Evolutionary conservation across 2,329 filamentous ascomycete genomes (phyloP).

Genomic region (Fusarium miscanthi): DNA sequence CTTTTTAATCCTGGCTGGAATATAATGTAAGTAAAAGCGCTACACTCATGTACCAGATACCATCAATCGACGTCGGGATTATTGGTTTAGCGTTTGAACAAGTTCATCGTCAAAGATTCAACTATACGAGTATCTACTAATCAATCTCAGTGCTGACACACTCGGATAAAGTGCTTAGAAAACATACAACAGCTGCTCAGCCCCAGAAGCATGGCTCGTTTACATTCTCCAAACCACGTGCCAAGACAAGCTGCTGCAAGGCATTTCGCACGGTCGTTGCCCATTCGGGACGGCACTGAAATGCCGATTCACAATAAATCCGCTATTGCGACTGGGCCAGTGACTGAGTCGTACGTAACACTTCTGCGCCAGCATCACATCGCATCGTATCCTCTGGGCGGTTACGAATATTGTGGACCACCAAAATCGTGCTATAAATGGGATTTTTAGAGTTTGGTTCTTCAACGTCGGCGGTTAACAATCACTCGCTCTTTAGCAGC

Average conservation of each 20-base stretch:
- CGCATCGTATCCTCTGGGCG: not conserved
- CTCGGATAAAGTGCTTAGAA: not conserved
- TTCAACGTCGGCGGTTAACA: not conserved
- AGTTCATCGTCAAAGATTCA: not conserved
- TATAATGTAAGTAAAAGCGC: not conserved
- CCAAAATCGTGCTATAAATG: not conserved
- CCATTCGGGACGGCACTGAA: not conserved
- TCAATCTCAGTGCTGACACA: not conserved
- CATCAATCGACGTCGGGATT: accelerated
- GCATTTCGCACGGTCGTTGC: not conserved
- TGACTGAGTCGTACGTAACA: not conserved
- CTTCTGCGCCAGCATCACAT: conserved; percentile 4
- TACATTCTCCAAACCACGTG: not conserved
- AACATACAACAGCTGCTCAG: not conserved
- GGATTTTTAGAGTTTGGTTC: not conserved
- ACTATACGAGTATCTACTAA: not conserved
- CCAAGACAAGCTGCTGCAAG: not conserved
- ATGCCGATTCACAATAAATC: not conserved
- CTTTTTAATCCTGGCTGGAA: no score
- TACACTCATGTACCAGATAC: not conserved
- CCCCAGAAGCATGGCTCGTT: not conserved
- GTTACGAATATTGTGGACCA: conserved; percentile 8
- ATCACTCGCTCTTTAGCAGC: not conserved
- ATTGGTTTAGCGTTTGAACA: not conserved
- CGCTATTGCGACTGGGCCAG: conserved; percentile 7